Base-by-base conservation (phyloP, 164 flowering plant genomes). In the Aristolochia californica region DNA sequence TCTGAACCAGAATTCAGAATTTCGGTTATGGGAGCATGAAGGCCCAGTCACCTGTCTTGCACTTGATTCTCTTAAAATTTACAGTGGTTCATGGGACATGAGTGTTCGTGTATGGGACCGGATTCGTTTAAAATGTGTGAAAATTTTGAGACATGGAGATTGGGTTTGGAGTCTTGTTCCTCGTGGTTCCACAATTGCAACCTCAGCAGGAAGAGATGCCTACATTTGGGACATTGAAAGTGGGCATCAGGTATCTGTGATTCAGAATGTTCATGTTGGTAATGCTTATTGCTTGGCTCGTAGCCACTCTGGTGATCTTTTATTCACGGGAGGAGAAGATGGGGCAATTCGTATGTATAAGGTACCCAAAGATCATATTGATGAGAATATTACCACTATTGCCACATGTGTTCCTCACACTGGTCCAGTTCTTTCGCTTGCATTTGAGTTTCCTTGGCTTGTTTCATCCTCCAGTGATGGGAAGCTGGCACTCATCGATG, bases 71-170 rank as follows among this genome's bases (percentile, higher is more conserved):
- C 65, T 70, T 13, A 82, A 75, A 61, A 84, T 93, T 43, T 93
- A 81, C 65, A 93, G 99, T 59, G 99, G 99, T 44, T 93, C 99
- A 5, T 93, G 99, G 99, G 99, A 93, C 71, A 89, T 85, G 99
- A 82, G 89, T 51, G 75, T 93, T 11, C 82, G 96, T 20, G 56
- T 93, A 13, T 89, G 97, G 97, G 96, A 89, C 57, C 84, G 97
- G 4, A 49, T 62, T 48, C 68, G 60, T n/a, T 62, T 82, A 55
- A 77, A 78, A 59, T 85, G 94, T 68, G 14, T 75, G 9, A 75
- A 66, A 55, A 75, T 83, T 40, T 64, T 93, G 75, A 74, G 80
- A 70, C 97, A 93, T 59, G 70, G 76, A 63, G 97, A 93, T 57
- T 89, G 97, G 97, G 88, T 93, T 22, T 85, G 79, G 82, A 73